Evolutionary conservation across 1,284 basidiomycete genomes (phyloP).

Genomic region (Termitomyces sp.): DNA sequence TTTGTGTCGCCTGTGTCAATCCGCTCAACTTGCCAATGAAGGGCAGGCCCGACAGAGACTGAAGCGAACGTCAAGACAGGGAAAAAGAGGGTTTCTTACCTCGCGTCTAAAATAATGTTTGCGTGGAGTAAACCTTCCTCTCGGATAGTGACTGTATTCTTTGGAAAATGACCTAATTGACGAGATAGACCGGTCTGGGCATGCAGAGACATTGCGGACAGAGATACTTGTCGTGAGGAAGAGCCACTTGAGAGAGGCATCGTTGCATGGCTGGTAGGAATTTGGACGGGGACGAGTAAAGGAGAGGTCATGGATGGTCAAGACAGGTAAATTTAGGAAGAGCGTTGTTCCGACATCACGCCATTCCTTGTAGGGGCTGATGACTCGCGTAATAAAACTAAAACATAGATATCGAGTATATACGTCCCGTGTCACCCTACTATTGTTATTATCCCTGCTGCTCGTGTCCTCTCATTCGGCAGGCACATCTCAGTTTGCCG

Average conservation of each 20-base stretch:
- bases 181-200: slow-evolving; percentile 28
- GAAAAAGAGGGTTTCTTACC: slow-evolving; percentile 46
- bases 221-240: slow-evolving; percentile 20
- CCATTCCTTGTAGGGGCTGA: too few species aligned
- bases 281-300: slow-evolving; percentile 17
- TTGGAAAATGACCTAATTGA: slow-evolving; percentile 37
- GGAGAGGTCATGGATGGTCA: slow-evolving; percentile 19
- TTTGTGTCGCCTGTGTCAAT: slow-evolving; percentile 8
- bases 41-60: slow-evolving; percentile 19
- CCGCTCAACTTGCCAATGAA: slow-evolving; percentile 23
- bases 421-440: too few species aligned
- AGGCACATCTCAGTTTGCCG: background rate
- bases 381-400: too few species aligned
- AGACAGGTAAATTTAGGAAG: slow-evolving; percentile 4
- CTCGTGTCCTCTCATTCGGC: slow-evolving; percentile 24
- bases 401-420: too few species aligned
- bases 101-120: slow-evolving; percentile 58
- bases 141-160: slow-evolving; percentile 38
- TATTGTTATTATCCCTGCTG: slow-evolving; percentile 8
- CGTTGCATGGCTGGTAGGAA: slow-evolving; percentile 15
- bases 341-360: slow-evolving; percentile 1
- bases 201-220: slow-evolving; percentile 30
- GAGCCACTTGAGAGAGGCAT: slow-evolving; percentile 17
- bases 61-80: slow-evolving; percentile 17
- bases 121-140: slow-evolving; percentile 66